Conservation (phyloP, 2,329 filamentous ascomycete genomes). For the Tympanopsis confertula region DNA sequence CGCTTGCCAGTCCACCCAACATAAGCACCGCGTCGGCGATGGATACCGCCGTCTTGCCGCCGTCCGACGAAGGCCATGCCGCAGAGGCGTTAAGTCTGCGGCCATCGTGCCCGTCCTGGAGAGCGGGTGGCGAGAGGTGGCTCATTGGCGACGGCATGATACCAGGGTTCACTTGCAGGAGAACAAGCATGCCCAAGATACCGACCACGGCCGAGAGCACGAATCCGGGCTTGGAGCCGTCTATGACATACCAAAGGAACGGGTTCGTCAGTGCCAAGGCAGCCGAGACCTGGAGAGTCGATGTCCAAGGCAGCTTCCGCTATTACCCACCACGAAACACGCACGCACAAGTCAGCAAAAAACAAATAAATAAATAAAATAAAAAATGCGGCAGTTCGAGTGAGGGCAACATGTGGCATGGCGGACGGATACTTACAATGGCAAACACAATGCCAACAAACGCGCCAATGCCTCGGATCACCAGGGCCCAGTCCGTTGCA, state of each 20-base stretch:
- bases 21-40: conserved; percentile 14
- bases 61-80: conserved; percentile 15
- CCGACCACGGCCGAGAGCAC: conserved; percentile 67
- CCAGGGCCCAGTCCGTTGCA: conserved; percentile 61
- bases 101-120: conserved; percentile 3
- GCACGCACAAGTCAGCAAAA: conserved; percentile 3
- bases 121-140: conserved; percentile 12
- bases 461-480: conserved; percentile 45
- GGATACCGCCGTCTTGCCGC: conserved; percentile 10
- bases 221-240: conserved; percentile 77
- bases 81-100: conserved; percentile 8
- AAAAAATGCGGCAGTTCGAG: not conserved
- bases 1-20: conserved; percentile 43
- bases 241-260: conserved; percentile 92
- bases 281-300: conserved; percentile 78
- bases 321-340: conserved; percentile 21
- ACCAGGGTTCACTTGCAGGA: conserved; percentile 66
- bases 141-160: conserved; percentile 61
- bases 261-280: conserved; percentile 86
- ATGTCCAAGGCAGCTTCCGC: conserved; percentile 87
- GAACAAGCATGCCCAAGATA: conserved; percentile 58
- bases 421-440: conserved; percentile 52
- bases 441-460: conserved; percentile 53
- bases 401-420: not conserved
- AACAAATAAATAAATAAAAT: conserved; percentile 3